Conservation (phyloP, 495 filamentous ascomycete genomes). For the Trichoderma reesei region DNA sequence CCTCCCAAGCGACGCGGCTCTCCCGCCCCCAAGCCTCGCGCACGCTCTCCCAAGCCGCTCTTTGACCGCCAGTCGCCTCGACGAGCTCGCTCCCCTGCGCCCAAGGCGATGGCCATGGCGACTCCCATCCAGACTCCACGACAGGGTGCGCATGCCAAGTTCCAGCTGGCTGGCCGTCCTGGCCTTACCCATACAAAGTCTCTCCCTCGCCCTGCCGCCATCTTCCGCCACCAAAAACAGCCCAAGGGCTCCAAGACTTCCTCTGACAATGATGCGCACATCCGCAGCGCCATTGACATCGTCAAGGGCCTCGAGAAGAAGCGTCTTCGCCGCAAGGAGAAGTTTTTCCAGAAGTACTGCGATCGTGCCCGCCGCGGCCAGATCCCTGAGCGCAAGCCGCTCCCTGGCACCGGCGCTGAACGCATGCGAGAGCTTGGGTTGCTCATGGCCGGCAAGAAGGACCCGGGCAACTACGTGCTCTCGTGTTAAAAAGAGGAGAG, state of each 20-base stretch:
- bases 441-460: constrained; percentile 70
- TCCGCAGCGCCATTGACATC: constrained; percentile 87
- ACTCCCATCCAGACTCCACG: constrained; percentile 40
- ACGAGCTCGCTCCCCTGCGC: constrained; percentile 57
- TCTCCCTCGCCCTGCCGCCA: constrained; percentile 60
- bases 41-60: constrained; percentile 48
- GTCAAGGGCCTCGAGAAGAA: constrained; percentile 93
- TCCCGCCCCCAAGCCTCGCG: constrained; percentile 38
- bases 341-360: constrained; percentile 71
- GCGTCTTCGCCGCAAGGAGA: constrained; percentile 81
- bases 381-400: constrained; percentile 35
- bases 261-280: constrained; percentile 37
- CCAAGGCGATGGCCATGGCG: constrained; percentile 21
- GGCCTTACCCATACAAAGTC: constrained; percentile 66
- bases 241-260: constrained; percentile 11
- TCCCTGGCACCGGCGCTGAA: constrained; percentile 81
- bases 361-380: constrained; percentile 42
- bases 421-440: constrained; percentile 91
- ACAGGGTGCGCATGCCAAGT: constrained; percentile 19
- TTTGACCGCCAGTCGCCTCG: constrained; percentile 59
- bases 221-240: constrained; percentile 38
- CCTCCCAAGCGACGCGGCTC: constrained; percentile 38
- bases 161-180: constrained; percentile 40
- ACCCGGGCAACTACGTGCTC: constrained; percentile 68
- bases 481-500: constrained; percentile 47